phyloP scores from a whole-genome alignment of 2,329 filamentous ascomycete species.

The Bipolaris oryzae region DNA sequence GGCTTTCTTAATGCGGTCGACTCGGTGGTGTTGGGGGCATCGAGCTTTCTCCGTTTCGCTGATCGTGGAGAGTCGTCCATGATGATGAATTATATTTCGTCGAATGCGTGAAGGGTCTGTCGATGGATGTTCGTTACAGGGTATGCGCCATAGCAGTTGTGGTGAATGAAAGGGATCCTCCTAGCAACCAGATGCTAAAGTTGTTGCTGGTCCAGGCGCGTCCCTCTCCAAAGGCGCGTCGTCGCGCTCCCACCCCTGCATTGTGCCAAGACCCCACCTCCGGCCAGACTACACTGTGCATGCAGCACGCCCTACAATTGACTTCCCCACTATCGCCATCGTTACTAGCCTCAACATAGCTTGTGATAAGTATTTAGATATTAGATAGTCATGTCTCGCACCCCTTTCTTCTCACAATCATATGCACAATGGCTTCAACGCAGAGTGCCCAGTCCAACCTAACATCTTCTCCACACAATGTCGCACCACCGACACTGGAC shows the following conservation, averaged over 20 bases:
- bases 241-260: conserved; percentile 21
- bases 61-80: conserved; percentile 47
- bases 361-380: not conserved
- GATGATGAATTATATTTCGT: not conserved
- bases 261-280: conserved; percentile 15
- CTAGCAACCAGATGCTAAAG: conserved; percentile 5
- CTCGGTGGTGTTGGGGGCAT: conserved; percentile 31
- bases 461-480: conserved; percentile 17
- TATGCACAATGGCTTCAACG: conserved; percentile 24
- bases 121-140: conserved; percentile 4
- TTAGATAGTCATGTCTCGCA: not conserved
- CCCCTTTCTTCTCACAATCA: not conserved
- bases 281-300: not conserved
- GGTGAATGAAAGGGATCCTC: conserved; percentile 6
- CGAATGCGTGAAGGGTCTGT: not conserved
- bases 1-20: conserved; percentile 29
- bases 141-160: conserved; percentile 11
- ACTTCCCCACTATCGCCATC: conserved; percentile 7
- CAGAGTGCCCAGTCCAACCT: conserved; percentile 22
- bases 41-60: conserved; percentile 47
- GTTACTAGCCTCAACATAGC: not conserved
- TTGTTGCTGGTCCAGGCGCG: conserved; percentile 18
- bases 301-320: conserved; percentile 29
- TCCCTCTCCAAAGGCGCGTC: conserved; percentile 23
- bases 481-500: conserved; percentile 11